Conservation (phyloP, 2,329 filamentous ascomycete species). For the Verticillium isaacii region DNA sequence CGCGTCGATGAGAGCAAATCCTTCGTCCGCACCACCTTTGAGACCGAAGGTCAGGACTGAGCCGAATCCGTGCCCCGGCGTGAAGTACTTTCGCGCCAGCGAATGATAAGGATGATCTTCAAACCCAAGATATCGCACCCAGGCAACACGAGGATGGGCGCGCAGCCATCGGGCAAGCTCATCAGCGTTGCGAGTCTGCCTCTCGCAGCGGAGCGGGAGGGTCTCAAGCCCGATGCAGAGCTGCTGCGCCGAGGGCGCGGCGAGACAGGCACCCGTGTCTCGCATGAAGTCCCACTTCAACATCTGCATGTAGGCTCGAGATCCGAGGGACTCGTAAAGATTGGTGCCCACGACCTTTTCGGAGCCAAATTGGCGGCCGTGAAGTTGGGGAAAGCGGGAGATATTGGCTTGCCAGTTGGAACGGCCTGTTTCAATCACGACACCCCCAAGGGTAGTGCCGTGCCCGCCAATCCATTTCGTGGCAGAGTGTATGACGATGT, state of each 20-base stretch:
- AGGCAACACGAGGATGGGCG: constrained; percentile 75
- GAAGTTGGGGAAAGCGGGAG: constrained; percentile 86
- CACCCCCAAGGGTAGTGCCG: constrained; percentile 83
- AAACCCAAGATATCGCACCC: constrained; percentile 92
- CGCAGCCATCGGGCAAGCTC: constrained; percentile 79
- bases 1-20: constrained; percentile 83
- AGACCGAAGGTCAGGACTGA: constrained; percentile 92
- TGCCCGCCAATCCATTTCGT: constrained; percentile 98
- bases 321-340: constrained; percentile 74
- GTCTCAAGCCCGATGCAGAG: constrained; percentile 87
- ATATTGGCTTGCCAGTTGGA: constrained; percentile 89
- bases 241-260: constrained; percentile 90
- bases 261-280: constrained; percentile 77
- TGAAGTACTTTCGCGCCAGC: constrained; percentile 81
- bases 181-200: constrained; percentile 80
- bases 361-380: constrained; percentile 83
- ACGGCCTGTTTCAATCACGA: constrained; percentile 82
- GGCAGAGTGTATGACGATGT: constrained; percentile 90
- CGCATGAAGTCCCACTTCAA: constrained; percentile 59
- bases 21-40: constrained; percentile 77
- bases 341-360: constrained; percentile 96
- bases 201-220: constrained; percentile 77
- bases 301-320: constrained; percentile 83
- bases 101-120: constrained; percentile 76
- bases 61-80: constrained; percentile 65